phyloP scores from a whole-genome alignment of 208 protist genomes.

The Wallacemonas rigidus region DNA sequence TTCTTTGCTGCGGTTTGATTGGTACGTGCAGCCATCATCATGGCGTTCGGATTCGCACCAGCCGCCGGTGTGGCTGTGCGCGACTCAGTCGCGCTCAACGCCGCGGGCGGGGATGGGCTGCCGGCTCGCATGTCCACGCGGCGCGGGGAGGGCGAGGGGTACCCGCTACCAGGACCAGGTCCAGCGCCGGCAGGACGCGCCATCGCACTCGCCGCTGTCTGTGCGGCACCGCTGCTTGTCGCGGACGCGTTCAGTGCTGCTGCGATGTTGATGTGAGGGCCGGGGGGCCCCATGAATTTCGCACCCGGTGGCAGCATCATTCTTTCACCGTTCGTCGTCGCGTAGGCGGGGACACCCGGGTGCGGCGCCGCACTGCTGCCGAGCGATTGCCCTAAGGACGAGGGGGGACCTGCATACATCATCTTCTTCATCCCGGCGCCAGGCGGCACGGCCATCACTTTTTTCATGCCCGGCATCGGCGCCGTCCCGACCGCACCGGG shows the following conservation, averaged over 20 bases:
- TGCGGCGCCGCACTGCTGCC: background rate
- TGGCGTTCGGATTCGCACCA: background rate
- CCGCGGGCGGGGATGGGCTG: background rate
- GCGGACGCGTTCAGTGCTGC: background rate
- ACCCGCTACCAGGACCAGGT: background rate
- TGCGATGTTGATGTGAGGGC: conserved; percentile 9
- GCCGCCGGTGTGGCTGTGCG: background rate
- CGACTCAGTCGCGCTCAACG: background rate
- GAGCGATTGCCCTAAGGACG: background rate
- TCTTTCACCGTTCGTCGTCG: conserved; percentile 30
- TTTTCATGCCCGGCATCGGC: conserved; percentile 14
- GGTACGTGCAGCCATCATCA: too few relatives aligned
- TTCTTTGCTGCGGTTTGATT: too few relatives aligned
- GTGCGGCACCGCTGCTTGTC: background rate
- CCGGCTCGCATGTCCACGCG: background rate
- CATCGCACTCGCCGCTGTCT: background rate
- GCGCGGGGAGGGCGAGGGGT: background rate
- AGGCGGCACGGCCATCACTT: conserved; percentile 12
- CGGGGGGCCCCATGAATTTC: conserved; percentile 25
- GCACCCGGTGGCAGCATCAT: conserved; percentile 31
- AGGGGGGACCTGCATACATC: conserved; percentile 10
- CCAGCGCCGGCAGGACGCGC: background rate
- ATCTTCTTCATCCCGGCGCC: conserved; percentile 2
- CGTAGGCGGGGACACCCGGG: conserved; percentile 19
- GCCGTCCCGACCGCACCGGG: background rate